phyloP scores from a whole-genome alignment of 768 basidiomycete genomes.

The Psilocybe subaeruginosa region DNA sequence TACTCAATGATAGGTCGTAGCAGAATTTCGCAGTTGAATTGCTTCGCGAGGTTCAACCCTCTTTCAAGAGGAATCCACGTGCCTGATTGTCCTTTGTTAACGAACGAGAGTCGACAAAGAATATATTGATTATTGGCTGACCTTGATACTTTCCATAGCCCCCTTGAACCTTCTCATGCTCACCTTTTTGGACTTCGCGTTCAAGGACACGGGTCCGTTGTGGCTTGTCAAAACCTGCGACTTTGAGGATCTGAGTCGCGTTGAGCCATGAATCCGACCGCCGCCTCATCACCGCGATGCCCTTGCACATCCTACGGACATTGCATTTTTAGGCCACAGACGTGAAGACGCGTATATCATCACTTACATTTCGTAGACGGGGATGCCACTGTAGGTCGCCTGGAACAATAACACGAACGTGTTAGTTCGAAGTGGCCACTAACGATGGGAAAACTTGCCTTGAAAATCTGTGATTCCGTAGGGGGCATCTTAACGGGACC shows the following conservation, averaged over 20 bases:
- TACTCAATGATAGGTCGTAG: constrained; percentile 96
- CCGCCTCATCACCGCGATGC: constrained; percentile 97
- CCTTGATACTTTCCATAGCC: constrained; percentile 99
- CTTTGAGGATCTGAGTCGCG: constrained; percentile 98
- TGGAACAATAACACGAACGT: constrained; percentile 34
- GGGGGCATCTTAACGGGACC: constrained; percentile 52
- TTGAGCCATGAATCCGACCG: constrained; percentile 97
- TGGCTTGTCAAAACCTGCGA: constrained; percentile 99
- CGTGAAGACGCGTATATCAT: constrained; percentile 33
- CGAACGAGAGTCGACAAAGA: constrained; percentile 14
- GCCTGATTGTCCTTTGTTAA: constrained; percentile 50
- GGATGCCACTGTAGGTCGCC: constrained; percentile 94
- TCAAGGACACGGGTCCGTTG: constrained; percentile 97
- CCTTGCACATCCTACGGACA: constrained; percentile 86
- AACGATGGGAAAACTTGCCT: constrained; percentile 46
- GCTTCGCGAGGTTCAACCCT: constrained; percentile 82
- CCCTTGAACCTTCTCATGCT: constrained; percentile 99
- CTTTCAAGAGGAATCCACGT: constrained; percentile 98
- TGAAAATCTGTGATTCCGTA: constrained; percentile 81
- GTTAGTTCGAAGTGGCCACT: constrained; percentile 23
- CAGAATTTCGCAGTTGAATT: constrained; percentile 88
- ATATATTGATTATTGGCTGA: constrained; percentile 33
- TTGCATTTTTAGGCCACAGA: constrained; percentile 32
- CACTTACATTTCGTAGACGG: constrained; percentile 89
- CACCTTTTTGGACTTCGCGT: constrained; percentile 97